Conservation (phyloP, 768 basidiomycete genomes). For the Mycena amicta region DNA sequence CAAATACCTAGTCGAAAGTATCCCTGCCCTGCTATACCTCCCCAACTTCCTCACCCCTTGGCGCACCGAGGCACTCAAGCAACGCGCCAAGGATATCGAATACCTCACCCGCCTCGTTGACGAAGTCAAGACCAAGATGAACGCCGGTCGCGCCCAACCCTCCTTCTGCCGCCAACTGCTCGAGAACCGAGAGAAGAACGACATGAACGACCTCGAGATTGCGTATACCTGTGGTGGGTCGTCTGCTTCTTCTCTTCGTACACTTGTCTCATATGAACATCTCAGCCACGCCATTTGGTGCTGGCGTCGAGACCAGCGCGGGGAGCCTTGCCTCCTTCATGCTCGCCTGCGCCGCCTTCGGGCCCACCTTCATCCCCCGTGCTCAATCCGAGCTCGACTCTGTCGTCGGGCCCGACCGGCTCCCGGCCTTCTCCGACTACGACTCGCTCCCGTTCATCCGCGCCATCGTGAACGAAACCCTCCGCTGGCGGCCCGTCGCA, state of each 20-base stretch:
- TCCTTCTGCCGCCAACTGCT: constrained; percentile 43
- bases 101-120: constrained; percentile 42
- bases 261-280: too few relatives aligned
- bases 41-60: constrained; percentile 28
- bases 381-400: constrained; percentile 44
- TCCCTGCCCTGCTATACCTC: constrained; percentile 49
- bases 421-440: constrained; percentile 41
- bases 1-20: constrained; percentile 50
- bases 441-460: constrained; percentile 38
- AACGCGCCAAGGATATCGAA: constrained; percentile 38
- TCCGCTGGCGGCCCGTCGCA: constrained; percentile 39
- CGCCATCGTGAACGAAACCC: constrained; percentile 42
- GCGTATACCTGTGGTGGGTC: constrained; percentile 43
- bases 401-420: constrained; percentile 37
- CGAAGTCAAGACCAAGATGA: constrained; percentile 46
- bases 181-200: constrained; percentile 37
- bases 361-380: constrained; percentile 33
- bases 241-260: neutral
- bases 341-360: constrained; percentile 26
- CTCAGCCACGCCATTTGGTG: constrained; percentile 40
- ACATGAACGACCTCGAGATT: constrained; percentile 44
- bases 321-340: constrained; percentile 36
- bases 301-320: constrained; percentile 47
- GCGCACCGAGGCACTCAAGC: constrained; percentile 19
- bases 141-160: constrained; percentile 39